Percentiles rank a stretch among this genome's conserved stretches.
These are phyloP conservation scores for Pseudocercospora eumusae DNA, from an alignment of 2,329 filamentous ascomycete genomes.

Conservation along the genomic window DNA sequence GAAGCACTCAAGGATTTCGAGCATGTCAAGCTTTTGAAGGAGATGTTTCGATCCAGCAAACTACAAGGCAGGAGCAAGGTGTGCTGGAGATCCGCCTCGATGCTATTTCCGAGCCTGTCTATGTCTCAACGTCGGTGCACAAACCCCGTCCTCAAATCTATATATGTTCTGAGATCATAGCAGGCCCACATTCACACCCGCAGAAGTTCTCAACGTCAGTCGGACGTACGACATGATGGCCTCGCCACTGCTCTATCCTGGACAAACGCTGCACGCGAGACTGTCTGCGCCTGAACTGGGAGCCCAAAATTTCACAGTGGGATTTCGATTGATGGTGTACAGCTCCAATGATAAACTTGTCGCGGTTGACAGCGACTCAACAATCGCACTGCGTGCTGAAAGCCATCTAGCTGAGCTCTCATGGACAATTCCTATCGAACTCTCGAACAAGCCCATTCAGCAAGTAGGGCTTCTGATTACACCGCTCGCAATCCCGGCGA, in stretches of 20 bases:
- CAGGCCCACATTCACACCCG: slow-evolving; percentile 3
- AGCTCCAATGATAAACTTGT: neutral
- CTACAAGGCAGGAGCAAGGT: neutral
- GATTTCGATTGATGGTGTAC: neutral
- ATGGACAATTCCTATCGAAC: neutral
- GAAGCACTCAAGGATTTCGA: slow-evolving; percentile 8
- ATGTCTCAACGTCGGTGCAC: neutral
- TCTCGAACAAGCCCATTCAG: slow-evolving; percentile 1
- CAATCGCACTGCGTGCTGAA: neutral
- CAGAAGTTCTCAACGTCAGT: neutral
- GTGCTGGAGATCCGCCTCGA: neutral
- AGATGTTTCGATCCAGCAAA: neutral
- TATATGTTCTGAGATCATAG: neutral
- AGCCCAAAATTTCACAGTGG: neutral
- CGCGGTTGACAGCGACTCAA: neutral
- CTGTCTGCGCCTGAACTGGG: neutral
- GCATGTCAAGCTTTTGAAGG: neutral
- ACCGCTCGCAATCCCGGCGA: no score
- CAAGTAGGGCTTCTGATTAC: neutral
- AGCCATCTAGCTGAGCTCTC: neutral
- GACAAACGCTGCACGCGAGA: neutral
- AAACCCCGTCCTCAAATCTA: no score
- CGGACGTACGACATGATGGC: slow-evolving; percentile 1
- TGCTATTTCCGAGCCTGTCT: neutral
- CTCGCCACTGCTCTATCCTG: slow-evolving; percentile 6